Conservation (phyloP, 2,329 filamentous ascomycete species). For the Talaromyces sp. region DNA sequence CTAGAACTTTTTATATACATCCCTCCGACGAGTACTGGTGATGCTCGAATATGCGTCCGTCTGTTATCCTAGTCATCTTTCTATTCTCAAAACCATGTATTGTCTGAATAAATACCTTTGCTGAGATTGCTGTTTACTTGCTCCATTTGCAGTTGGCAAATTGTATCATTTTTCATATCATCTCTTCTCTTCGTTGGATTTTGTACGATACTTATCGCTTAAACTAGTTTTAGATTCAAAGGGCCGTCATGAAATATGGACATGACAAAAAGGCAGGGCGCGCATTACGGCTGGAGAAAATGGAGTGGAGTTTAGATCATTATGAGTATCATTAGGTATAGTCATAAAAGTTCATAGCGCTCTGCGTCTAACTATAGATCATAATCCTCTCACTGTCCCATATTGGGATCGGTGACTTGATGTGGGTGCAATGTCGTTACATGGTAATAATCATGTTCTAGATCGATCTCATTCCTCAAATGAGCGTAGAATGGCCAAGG, state of each 20-base stretch:
- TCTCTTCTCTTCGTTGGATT: constrained; percentile 11
- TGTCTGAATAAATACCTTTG: constrained; percentile 5
- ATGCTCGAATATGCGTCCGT: background rate
- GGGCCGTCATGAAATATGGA: background rate
- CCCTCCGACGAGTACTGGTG: background rate
- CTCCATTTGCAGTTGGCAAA: background rate
- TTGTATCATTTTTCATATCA: constrained; percentile 5
- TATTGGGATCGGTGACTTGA: background rate
- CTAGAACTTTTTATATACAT: constrained; percentile 14
- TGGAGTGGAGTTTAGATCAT: background rate
- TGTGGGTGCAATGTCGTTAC: too few species aligned
- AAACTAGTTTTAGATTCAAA: background rate
- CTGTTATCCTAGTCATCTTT: background rate
- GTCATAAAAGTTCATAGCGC: background rate
- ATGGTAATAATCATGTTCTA: background rate
- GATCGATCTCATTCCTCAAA: constrained; percentile 33
- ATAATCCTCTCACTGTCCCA: background rate
- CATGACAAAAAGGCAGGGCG: background rate
- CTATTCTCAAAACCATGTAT: background rate
- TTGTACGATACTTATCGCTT: background rate
- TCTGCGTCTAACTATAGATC: background rate
- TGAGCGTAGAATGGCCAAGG: constrained; percentile 38
- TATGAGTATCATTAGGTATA: background rate
- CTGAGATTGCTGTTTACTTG: too few species aligned
- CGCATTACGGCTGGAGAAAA: constrained; percentile 5